phyloP scores from a whole-genome alignment of 495 filamentous ascomycete species.

The Penicillium macrosclerotiorum region DNA sequence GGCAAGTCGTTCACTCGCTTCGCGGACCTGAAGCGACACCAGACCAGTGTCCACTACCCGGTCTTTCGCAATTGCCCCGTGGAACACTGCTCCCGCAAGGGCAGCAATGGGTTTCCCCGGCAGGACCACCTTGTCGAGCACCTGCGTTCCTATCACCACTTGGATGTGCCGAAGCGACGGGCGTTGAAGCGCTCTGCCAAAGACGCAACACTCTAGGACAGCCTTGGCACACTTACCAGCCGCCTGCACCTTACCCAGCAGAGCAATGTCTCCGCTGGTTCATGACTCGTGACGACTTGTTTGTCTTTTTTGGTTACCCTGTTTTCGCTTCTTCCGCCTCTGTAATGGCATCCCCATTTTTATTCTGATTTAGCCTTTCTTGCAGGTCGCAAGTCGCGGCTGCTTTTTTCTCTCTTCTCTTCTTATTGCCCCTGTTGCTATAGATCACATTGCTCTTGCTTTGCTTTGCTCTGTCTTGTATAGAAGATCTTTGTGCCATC shows the following conservation, averaged over 20 bases:
- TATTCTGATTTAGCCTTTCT: no score
- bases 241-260: no score
- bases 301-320: no score
- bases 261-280: constrained; percentile 7
- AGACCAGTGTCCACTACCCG: constrained; percentile 49
- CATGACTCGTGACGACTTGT: not conserved
- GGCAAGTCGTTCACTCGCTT: constrained; percentile 48
- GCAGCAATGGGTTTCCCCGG: constrained; percentile 75
- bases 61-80: constrained; percentile 76
- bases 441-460: constrained; percentile 3
- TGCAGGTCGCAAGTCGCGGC: not conserved
- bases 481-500: constrained; percentile 3
- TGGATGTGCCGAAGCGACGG: constrained; percentile 47
- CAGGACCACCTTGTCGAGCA: constrained; percentile 90
- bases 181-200: constrained; percentile 33
- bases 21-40: constrained; percentile 55
- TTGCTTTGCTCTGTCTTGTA: not conserved
- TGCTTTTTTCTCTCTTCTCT: not conserved
- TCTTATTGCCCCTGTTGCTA: not conserved
- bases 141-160: constrained; percentile 70
- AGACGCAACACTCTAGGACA: constrained; percentile 9
- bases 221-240: no score
- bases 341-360: no score
- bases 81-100: constrained; percentile 74
- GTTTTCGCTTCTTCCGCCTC: no score